Base-by-base conservation (phyloP, 2,329 filamentous ascomycete species). In the Mollisia scopiformis region DNA sequence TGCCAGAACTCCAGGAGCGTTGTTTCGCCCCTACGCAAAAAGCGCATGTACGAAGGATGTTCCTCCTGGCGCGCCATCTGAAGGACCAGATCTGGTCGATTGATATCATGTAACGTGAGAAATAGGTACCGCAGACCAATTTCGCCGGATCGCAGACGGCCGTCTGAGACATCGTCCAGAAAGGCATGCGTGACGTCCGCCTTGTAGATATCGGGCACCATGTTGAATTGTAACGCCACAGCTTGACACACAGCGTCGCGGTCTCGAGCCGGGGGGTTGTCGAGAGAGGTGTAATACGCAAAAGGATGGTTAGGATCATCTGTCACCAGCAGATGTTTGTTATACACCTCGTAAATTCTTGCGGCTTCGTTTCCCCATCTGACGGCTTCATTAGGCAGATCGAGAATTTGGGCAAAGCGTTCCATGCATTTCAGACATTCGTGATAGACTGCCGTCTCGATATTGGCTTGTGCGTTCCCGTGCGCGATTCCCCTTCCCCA, bases 51-150 rank as follows among this genome's bases (percentile, higher is more conserved):
- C 0, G 75, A 78, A 0, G 79, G 79, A 49, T 81, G 79, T 49
- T 81, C 77, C 61, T 81, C 76, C 55, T 80, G 78, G 2, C 79
- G 72, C 1, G 75, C 75, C 79, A 81, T 79, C 31, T 74, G 67
- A 1, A 79, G 69, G 6, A 79, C 75, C 23, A 78, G 75, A 49
- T 76, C 74, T 0, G 75, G 75, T 1, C 77, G 73, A 43, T 77
- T 72, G 5, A 78, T 69, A 33, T 78, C 75, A 2, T 74, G 70
- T 16, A 79, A 72, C 6, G 47, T 50, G 25, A 28, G 28, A 14
- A 25, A 50, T 4, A 50, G 47, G 47, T 50, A 50, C 25, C 28
- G 25, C 23, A 50, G 47, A 7, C 47, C 47, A n/a, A 50, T 50
- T n/a, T 50, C 47, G 3, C 47, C 47, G 6, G 47, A 25, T 3